Base-by-base conservation (phyloP, 495 filamentous ascomycete species). In the Podospora fimiseda region DNA sequence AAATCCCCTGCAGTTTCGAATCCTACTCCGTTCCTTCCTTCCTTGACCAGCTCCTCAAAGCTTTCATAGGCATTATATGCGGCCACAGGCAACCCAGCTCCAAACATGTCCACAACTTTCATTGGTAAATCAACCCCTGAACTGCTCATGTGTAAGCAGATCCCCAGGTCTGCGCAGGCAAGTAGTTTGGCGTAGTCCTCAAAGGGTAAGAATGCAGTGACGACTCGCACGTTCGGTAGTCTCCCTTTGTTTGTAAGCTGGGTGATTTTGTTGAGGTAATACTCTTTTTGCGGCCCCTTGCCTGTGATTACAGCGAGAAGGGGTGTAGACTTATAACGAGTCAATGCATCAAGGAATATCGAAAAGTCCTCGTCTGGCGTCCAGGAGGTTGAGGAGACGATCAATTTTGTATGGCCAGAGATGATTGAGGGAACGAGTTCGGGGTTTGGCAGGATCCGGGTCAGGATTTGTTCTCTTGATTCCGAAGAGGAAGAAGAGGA, bases 101-200 rank as follows among this genome's bases (percentile, higher is more conserved):
- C 93, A 62, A 97, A 96, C 88, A 99, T 93, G 61, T 99, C 93
- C 5, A 99, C 91, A 7, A 99, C 91, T 70, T 99, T 99, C 93
- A 99, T 99, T 0, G 93, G 93, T 19, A 99, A 70, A 70, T 99
- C 93, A 0, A 99, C 89, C 2, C 93, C 93, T 41, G 89, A 95
- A 58, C 86, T 91, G 57, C 88, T 94, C 49, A 80, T 94, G 68
- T 99, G 93, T 44, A 99, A 74, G 60, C 88, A 93, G 15, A 99
- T 80, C 2, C 93, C 93, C 9, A 97, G 67, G 52, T 96, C 93
- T 15, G 93, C 92, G 40, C 84, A 85, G 22, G 84, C 89, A n/a
- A 99, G 77, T 11, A 97, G 77, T 3, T 69, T 76, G 1, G 93
- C 92, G 66, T 99, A 99, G 62, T 95, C 89, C 22, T 77, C 71